phyloP scores from a whole-genome alignment of 371 early-diverging fungal species.

The Umbelopsis sp. region DNA sequence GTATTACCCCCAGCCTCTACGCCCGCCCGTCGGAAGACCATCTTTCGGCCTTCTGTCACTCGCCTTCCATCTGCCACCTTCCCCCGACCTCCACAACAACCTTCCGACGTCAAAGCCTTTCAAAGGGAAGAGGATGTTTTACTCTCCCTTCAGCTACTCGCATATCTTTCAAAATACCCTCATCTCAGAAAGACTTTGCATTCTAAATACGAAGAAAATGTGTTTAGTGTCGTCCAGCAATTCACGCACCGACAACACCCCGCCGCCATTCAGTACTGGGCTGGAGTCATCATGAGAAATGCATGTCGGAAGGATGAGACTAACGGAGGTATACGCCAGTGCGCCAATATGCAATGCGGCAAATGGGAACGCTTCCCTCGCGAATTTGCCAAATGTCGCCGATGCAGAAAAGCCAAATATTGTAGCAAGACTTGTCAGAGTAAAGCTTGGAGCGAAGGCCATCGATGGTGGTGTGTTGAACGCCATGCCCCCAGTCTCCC shows the following conservation, averaged over 20 bases:
- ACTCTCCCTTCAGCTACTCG: conserved; percentile 83
- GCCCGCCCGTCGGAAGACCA: conserved; percentile 9
- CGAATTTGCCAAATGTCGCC: conserved; percentile 82
- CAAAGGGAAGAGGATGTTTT: conserved; percentile 85
- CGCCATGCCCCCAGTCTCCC: conserved; percentile 43
- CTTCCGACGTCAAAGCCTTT: conserved; percentile 40
- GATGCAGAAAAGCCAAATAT: conserved; percentile 83
- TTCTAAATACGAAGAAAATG: conserved; percentile 59
- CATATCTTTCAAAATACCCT: conserved; percentile 86
- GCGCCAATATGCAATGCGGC: conserved; percentile 77
- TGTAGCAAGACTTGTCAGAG: conserved; percentile 78
- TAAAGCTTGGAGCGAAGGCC: conserved; percentile 79
- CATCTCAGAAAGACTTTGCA: conserved; percentile 71
- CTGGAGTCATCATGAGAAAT: conserved; percentile 82
- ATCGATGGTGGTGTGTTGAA: conserved; percentile 82
- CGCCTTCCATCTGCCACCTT: conserved; percentile 12
- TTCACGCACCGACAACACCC: conserved; percentile 73
- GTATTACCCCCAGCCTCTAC: conserved; percentile 7
- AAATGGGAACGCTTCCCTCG: conserved; percentile 77
- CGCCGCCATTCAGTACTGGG: conserved; percentile 76
- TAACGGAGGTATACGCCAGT: conserved; percentile 72
- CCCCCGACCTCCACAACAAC: conserved; percentile 6
- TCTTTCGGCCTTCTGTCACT: conserved; percentile 5
- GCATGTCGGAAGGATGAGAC: conserved; percentile 78
- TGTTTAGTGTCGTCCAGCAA: conserved; percentile 76